Conservation (phyloP, 805 yeast genomes). For the Ascoidea rubescens region DNA sequence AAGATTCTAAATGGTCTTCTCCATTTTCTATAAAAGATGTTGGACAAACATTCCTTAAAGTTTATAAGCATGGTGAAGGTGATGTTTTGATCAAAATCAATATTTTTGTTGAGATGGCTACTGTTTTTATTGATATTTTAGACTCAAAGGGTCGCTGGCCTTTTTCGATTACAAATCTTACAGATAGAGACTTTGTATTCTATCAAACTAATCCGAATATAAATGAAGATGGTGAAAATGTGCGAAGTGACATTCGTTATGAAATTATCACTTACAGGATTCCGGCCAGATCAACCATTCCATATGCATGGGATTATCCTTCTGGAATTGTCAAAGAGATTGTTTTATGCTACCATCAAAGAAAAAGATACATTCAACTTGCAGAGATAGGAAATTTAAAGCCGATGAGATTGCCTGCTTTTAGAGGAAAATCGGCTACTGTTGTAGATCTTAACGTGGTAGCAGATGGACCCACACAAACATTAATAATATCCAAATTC, state of each 20-base stretch:
- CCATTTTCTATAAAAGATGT: slow-evolving; percentile 76
- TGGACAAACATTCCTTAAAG: slow-evolving; percentile 68
- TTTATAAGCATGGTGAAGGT: slow-evolving; percentile 46
- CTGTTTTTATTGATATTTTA: slow-evolving; percentile 61
- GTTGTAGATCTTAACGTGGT: slow-evolving; percentile 82
- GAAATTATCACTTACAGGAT: slow-evolving; percentile 70
- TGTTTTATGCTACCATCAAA: slow-evolving; percentile 53
- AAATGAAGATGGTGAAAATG: slow-evolving; percentile 47
- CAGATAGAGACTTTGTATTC: slow-evolving; percentile 72
- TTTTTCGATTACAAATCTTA: slow-evolving; percentile 77
- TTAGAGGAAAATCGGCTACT: slow-evolving; percentile 23
- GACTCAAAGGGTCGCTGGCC: slow-evolving; percentile 84
- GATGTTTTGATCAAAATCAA: slow-evolving; percentile 63
- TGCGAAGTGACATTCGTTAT: slow-evolving; percentile 38
- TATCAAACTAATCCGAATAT: slow-evolving; percentile 71
- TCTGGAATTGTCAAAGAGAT: slow-evolving; percentile 78
- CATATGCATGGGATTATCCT: slow-evolving; percentile 96
- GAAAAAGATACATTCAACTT: slow-evolving; percentile 67
- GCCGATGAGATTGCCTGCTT: slow-evolving; percentile 65
- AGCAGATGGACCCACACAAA: slow-evolving; percentile 93
- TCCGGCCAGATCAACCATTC: slow-evolving; percentile 91
- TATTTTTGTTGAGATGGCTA: slow-evolving; percentile 64
- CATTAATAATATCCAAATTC: slow-evolving; percentile 70
- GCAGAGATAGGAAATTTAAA: slow-evolving; percentile 87
- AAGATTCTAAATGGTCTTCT: slow-evolving; percentile 64